Evolutionary conservation across 768 basidiomycete species (phyloP), one percentile per base, ranked within the genome.

Genomic region (Macrocybe gigantea): DNA sequence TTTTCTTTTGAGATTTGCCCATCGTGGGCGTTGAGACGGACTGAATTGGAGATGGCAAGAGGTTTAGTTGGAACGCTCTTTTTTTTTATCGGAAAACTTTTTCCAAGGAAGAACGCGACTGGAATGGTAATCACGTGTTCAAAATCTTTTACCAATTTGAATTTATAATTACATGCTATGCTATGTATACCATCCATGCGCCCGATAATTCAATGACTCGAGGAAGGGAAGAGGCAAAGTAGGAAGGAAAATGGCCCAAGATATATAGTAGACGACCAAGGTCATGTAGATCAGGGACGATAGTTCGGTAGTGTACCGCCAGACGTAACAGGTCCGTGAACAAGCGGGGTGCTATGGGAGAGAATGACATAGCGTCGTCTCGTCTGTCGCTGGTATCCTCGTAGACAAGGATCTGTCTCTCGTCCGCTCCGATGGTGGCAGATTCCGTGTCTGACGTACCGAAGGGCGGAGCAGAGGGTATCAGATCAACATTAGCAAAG

Each of bases 1-100:
- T 77, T 62, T 92, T 91, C 70, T 94, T 95, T 62, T 94, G 92
- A 36, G 89, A 82, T 67, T 95, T 96, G 56, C 92, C 93, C 93
- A 97, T 97, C 30, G 54, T 58, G 33, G 30, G n/a, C n/a, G 14
- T 15, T 41, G 32, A 11, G 42, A 11, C 10, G 29, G n/a, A 11
- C 31, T 30, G 5, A 11, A 32, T 22, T 22, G 22, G 4, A 4
- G 22, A 22, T 22, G 22, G 4, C 4, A 22, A 22, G 22, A 22
- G 4, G n/a, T n/a, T n/a, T n/a, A 22, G 22, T 22, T 22, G 22
- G 22, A 22, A 22, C 22, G 4, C 22, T 22, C n/a, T 22, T 22
- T 22, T 22, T 22, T 22, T 22, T 2, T 2, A 22, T 22, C 22
- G 4, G 22, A 22, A 22, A 22, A 22, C 22, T 22, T 22, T 22